Base-by-base conservation (phyloP, 768 basidiomycete species). In the Kwoniella shandongensis region DNA sequence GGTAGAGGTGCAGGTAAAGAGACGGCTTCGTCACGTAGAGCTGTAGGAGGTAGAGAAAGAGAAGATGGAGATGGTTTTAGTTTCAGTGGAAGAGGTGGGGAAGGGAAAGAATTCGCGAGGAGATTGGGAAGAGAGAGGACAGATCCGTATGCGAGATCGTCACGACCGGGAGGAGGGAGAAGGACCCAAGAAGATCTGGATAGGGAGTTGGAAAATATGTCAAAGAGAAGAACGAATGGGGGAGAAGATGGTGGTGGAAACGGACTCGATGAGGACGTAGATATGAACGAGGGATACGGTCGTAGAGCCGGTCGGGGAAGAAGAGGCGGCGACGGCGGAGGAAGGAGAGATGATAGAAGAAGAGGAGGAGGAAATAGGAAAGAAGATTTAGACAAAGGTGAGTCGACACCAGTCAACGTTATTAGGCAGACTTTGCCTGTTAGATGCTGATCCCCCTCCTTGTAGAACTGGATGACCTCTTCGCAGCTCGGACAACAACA, bases 101-200 rank as follows among this genome's bases (percentile, higher is more conserved):
- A 61, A 35, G 66, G 66, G 7, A 51, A 51, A 32, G 71, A 62
- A 27, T 67, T 63, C 38, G 66, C 54, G 17, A 69, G 54, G 27
- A 47, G 70, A 23, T 51, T 70, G 44, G 66, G 69, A 1, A 61
- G 60, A 47, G 65, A 55, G 13, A 41, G 65, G 86, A 89, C 72
- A 89, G 94, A 66, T 15, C 91, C 70, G 80, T 86, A 69, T 86
- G 87, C 46, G 88, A 41, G 47, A 17, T 38, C 47, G 17, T 22
- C 39, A 29, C 87, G 80, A 78, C 91, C 92, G 77, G 79, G 94
- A 62, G 88, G 90, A 80, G 83, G 83, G 59, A 90, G 69, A 81
- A 85, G 66, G 86, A 88, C 61, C 87, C 88, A 80, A 78, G 88
- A 91, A 55, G 94, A 97, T 78, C 79, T 97, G 65, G 91, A 93